phyloP scores from a whole-genome alignment of 2,329 filamentous ascomycete species.

The Tolypocladium paradoxum region DNA sequence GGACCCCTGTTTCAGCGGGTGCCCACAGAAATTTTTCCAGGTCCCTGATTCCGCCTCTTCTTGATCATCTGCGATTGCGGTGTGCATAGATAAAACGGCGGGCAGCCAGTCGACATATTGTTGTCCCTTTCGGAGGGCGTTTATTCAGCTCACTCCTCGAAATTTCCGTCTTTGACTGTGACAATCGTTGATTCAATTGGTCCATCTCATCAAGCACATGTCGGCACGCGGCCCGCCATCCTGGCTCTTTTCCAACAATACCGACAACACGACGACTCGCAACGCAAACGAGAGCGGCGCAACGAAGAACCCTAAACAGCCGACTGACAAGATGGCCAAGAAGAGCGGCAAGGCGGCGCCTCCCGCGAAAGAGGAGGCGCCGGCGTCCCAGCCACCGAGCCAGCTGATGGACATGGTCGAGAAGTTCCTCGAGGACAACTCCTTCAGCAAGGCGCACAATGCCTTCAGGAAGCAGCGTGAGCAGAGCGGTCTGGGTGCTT shows the following conservation, averaged over 20 bases:
- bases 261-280: slow-evolving; percentile 4
- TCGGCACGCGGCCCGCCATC: slow-evolving; percentile 23
- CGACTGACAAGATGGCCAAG: slow-evolving; percentile 22
- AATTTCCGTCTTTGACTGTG: not conserved
- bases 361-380: slow-evolving; percentile 9
- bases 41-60: not conserved
- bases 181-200: not conserved
- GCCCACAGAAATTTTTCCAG: slow-evolving; percentile 4
- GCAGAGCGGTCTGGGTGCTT: slow-evolving; percentile 35
- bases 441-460: slow-evolving; percentile 49
- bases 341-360: slow-evolving; percentile 15
- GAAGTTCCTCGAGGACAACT: slow-evolving; percentile 53
- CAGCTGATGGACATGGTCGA: slow-evolving; percentile 58
- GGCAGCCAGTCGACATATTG: not conserved
- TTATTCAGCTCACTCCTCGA: not conserved
- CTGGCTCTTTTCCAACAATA: slow-evolving; percentile 34
- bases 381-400: slow-evolving; percentile 32
- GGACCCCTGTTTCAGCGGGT: not conserved
- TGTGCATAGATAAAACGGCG: not conserved
- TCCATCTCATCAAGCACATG: slow-evolving; percentile 15
- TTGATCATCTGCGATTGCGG: not conserved
- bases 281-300: not conserved
- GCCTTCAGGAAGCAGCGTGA: slow-evolving; percentile 54
- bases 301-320: slow-evolving; percentile 3
- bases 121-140: not conserved